Evolutionary conservation across 352 stramenopile species (phyloP).

Genomic region (Plasmopara viticola): DNA sequence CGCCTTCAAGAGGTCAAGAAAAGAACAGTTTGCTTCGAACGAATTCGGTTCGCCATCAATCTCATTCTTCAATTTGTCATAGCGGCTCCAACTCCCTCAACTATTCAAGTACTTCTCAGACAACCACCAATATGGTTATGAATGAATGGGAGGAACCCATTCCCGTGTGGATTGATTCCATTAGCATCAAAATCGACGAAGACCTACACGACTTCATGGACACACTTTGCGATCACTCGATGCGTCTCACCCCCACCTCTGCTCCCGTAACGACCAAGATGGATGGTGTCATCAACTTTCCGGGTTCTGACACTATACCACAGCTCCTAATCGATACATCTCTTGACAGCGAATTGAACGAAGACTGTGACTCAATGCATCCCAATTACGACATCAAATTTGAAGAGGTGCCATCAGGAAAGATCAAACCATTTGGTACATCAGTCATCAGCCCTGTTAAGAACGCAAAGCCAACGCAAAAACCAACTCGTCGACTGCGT

Average conservation of each 20-base stretch:
- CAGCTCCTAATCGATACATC: slow-evolving; percentile 1
- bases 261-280: slow-evolving; percentile 6
- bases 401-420: slow-evolving; percentile 5
- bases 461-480: not conserved
- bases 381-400: slow-evolving; percentile 7
- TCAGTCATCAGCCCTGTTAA: slow-evolving; percentile 12
- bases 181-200: slow-evolving; percentile 24
- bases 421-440: not conserved
- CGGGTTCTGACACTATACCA: not conserved
- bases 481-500: slow-evolving; percentile 9
- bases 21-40: slow-evolving; percentile 7
- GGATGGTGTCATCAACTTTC: slow-evolving; percentile 5
- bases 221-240: slow-evolving; percentile 3
- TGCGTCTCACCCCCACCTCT: slow-evolving; percentile 4
- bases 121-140: slow-evolving; percentile 6
- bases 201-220: slow-evolving; percentile 7
- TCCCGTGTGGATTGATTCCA: slow-evolving; percentile 24
- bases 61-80: slow-evolving; percentile 25
- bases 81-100: slow-evolving; percentile 13
- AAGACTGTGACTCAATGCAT: not conserved
- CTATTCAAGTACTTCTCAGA: slow-evolving; percentile 7
- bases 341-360: slow-evolving; percentile 2
- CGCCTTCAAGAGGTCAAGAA: slow-evolving; percentile 10
- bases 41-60: slow-evolving; percentile 6
- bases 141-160: slow-evolving; percentile 23